These are phyloP conservation scores for Amauroascus niger DNA, from an alignment of 2,329 filamentous ascomycete species.

Conservation along the genomic window DNA sequence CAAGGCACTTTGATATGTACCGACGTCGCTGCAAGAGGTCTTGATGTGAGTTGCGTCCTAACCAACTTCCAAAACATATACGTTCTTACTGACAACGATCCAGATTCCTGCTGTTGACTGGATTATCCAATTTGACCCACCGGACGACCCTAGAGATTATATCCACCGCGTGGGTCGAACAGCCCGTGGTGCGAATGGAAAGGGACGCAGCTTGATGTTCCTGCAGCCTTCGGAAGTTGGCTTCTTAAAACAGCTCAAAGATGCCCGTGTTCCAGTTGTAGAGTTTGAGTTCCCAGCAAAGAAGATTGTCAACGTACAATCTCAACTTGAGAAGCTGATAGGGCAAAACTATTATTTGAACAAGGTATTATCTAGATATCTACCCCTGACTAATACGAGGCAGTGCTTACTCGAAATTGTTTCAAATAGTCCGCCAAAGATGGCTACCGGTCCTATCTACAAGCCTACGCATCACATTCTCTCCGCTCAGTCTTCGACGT, in stretches of 20 bases:
- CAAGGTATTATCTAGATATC: slow-evolving; percentile 47
- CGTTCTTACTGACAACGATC: slow-evolving; percentile 11
- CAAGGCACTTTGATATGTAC: slow-evolving; percentile 89
- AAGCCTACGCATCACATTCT: slow-evolving; percentile 84
- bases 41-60: slow-evolving; percentile 57
- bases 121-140: slow-evolving; percentile 92
- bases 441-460: slow-evolving; percentile 79
- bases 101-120: slow-evolving; percentile 88
- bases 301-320: slow-evolving; percentile 84
- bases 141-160: slow-evolving; percentile 82
- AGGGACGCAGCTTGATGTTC: slow-evolving; percentile 85
- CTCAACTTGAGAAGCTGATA: slow-evolving; percentile 89
- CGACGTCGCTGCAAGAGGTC: slow-evolving; percentile 85
- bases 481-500: slow-evolving; percentile 78
- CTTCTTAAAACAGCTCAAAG: slow-evolving; percentile 83
- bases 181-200: slow-evolving; percentile 70
- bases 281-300: slow-evolving; percentile 92
- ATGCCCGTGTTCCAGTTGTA: slow-evolving; percentile 81
- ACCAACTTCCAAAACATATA: background rate
- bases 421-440: slow-evolving; percentile 53
- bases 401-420: background rate
- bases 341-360: slow-evolving; percentile 94
- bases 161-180: slow-evolving; percentile 95
- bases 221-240: slow-evolving; percentile 85
- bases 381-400: background rate